Evolutionary conservation across 2,329 filamentous ascomycete genomes (phyloP).

Genomic region (Aspergillus niger): DNA sequence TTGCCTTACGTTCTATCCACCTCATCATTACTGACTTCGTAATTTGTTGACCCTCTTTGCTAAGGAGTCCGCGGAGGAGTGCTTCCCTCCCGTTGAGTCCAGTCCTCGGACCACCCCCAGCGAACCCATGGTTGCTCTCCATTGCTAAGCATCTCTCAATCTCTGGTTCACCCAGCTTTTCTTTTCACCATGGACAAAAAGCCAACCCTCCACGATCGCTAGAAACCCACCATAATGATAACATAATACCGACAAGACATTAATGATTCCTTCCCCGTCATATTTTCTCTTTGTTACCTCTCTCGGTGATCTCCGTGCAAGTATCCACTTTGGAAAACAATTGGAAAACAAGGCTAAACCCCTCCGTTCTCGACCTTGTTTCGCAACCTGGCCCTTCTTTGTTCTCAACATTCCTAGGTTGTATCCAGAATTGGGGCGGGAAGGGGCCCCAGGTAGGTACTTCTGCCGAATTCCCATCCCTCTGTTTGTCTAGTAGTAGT

Average conservation of each 20-base stretch:
- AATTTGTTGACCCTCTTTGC: background rate
- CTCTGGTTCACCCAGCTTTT: background rate
- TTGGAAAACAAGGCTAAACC: background rate
- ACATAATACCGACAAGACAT: background rate
- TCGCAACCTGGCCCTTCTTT: background rate
- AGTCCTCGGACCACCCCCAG: background rate
- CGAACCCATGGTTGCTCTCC: background rate
- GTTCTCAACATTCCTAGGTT: background rate
- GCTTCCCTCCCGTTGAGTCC: too few species aligned
- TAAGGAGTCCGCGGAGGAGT: too few species aligned
- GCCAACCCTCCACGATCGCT: background rate
- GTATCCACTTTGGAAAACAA: slow-evolving; percentile 11
- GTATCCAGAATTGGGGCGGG: too few species aligned
- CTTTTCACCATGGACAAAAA: background rate
- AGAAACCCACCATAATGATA: background rate
- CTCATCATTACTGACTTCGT: too few species aligned
- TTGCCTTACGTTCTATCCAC: too few species aligned
- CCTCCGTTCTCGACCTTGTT: slow-evolving; percentile 4
- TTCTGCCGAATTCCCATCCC: too few species aligned
- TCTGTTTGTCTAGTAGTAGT: too few species aligned
- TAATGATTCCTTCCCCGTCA: background rate
- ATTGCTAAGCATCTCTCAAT: background rate
- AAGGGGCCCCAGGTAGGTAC: too few species aligned
- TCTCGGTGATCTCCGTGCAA: slow-evolving; percentile 24
- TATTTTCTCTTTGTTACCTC: slow-evolving; percentile 13